These are phyloP conservation scores for Cladosporium sp. DNA, from an alignment of 2,329 filamentous ascomycete genomes.

Conservation along the genomic window DNA sequence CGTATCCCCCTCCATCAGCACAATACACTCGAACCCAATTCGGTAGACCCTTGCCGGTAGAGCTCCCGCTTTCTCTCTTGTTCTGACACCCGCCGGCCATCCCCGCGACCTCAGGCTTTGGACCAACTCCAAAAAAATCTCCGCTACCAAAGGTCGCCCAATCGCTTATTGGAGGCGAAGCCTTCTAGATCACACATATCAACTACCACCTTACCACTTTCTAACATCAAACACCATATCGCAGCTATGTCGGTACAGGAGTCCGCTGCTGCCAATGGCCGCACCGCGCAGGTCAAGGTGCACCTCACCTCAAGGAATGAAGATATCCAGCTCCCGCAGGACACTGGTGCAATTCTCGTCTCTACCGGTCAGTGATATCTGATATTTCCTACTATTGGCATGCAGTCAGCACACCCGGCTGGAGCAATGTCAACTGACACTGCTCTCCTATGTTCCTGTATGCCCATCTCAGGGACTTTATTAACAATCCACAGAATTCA, in stretches of 20 bases:
- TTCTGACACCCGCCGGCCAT: background rate
- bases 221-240: background rate
- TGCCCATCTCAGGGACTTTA: background rate
- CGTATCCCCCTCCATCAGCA: too few species aligned
- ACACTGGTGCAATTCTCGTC: conserved; percentile 53
- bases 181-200: background rate
- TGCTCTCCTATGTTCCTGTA: background rate
- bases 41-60: background rate
- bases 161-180: conserved; percentile 1
- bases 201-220: background rate
- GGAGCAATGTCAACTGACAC: too few species aligned
- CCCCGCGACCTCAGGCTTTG: conserved; percentile 1
- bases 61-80: too few species aligned
- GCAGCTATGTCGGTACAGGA: conserved; percentile 5
- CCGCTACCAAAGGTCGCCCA: background rate
- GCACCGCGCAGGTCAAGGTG: conserved; percentile 46
- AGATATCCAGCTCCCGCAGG: conserved; percentile 51
- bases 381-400: too few species aligned
- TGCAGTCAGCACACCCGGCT: too few species aligned
- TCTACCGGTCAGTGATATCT: conserved; percentile 45
- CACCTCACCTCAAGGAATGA: conserved; percentile 50
- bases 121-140: conserved; percentile 12
- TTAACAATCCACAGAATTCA: conserved; percentile 40
- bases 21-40: background rate
- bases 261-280: background rate